phyloP scores from a whole-genome alignment of 345 rosid species.

The Syzygium oleosum region DNA sequence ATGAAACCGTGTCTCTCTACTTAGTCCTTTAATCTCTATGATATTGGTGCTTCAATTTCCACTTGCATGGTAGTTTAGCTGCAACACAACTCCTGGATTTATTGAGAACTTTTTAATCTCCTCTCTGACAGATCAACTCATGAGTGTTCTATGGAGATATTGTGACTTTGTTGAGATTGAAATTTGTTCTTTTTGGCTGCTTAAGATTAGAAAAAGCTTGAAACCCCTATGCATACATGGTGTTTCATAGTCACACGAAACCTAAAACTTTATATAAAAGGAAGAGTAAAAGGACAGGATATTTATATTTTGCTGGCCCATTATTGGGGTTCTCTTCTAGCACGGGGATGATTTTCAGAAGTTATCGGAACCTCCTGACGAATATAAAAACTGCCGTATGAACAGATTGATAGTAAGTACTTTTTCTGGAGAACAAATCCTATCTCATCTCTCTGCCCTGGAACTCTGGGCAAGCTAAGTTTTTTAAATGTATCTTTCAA shows the following conservation, averaged over 20 bases:
- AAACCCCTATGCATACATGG: background rate
- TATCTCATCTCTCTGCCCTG: background rate
- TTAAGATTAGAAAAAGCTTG: background rate
- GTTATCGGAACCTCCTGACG: background rate
- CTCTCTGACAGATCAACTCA: background rate
- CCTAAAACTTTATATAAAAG: background rate
- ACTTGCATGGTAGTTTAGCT: background rate
- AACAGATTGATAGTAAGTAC: background rate
- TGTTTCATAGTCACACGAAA: background rate
- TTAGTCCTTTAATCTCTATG: background rate
- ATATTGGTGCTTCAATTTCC: background rate
- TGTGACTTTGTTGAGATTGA: background rate
- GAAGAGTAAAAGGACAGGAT: background rate
- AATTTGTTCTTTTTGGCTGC: background rate
- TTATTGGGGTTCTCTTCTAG: background rate
- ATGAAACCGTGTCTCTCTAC: background rate
- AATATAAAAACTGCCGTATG: background rate
- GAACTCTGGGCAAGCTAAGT: background rate
- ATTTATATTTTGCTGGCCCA: background rate
- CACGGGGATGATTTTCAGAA: background rate
- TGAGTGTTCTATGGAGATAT: background rate
- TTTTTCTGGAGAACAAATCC: background rate
- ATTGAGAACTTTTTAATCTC: background rate
- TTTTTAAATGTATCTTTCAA: background rate
- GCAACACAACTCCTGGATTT: background rate